Conservation (phyloP, 75 land plant species). For the Pinus albicaulis region DNA sequence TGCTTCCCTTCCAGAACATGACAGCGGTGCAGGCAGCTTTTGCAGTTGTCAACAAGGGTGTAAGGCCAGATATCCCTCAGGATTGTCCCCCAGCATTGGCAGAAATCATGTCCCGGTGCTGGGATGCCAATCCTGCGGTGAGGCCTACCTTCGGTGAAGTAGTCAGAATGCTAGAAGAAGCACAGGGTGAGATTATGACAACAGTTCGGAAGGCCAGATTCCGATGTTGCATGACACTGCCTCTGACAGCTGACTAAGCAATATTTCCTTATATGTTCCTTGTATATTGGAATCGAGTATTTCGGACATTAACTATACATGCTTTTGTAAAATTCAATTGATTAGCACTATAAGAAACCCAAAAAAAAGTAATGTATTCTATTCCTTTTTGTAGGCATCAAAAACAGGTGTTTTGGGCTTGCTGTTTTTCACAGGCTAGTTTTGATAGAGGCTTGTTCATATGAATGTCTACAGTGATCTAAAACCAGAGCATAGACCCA, state of each 20-base stretch:
- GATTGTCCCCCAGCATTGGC: conserved; percentile 69
- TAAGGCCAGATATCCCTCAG: conserved; percentile 66
- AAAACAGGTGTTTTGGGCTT: conserved; percentile 12
- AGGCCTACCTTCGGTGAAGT: conserved; percentile 75
- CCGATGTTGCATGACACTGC: conserved; percentile 72
- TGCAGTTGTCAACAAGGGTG: conserved; percentile 86
- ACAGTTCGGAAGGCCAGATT: conserved; percentile 87
- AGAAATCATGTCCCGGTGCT: conserved; percentile 86
- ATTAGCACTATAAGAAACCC: conserved; percentile 13
- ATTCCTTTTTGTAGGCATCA: conserved; percentile 13
- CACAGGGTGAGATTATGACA: conserved; percentile 68
- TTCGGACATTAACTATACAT: conserved; percentile 11
- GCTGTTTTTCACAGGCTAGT: conserved; percentile 12
- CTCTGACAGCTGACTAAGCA: conserved; percentile 76
- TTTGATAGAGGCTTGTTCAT: conserved; percentile 13
- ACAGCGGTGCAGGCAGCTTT: conserved; percentile 93
- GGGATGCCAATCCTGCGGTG: conserved; percentile 84
- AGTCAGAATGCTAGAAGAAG: conserved; percentile 78
- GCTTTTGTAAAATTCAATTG: conserved; percentile 15
- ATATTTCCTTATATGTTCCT: conserved; percentile 2
- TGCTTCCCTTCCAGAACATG: conserved; percentile 88
- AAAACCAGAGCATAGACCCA: conserved; percentile 8
- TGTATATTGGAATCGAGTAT: conserved; percentile 10
- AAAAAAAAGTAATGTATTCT: conserved; percentile 11
- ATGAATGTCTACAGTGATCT: conserved; percentile 12